Evolutionary conservation across 768 basidiomycete genomes (phyloP), one percentile per base, ranked within the genome.

Genomic region (Russula olivacea): DNA sequence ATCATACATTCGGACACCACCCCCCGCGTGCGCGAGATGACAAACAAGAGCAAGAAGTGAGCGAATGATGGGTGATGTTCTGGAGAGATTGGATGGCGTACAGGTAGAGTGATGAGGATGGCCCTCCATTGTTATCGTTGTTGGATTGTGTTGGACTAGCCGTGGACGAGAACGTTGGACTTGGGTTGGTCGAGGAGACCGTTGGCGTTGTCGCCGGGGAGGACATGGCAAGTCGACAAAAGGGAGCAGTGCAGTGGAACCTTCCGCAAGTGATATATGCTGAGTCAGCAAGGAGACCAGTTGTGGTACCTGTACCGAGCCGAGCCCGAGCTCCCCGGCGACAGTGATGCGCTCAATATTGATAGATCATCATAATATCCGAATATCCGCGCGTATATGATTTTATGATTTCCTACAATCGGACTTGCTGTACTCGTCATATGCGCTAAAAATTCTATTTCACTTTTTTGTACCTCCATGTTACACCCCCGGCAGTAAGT

Each of bases 51-150:
- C 30, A 7, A 30, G 2, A 30, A 6, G 3, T 30, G 32, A 32
- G 32, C 32, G 9, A 32, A 32, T 32, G 32, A 9, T 32, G 19
- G 28, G 69, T 55, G 2, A 4, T 2, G 2, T 10, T 7, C 8
- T 11, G n/a, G 10, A 21, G 19, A 15, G 21, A 23, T 12, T 10
- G 19, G 7, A 30, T 7, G 30, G 30, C 69, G 58, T 43, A 69
- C 69, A 70, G 38, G 51, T 70, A 70, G 12, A 70, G 58, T 0
- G 69, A 70, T 10, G 69, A 70, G 9, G 69, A 70, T 7, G 55
- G 66, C 1, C 58, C 64, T 9, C 58, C 53, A 23, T 59, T 45
- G 30, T 15, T 11, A 19, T 12, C n/a, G 28, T n/a, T 23, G 36
- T 45, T 43, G 5, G 51, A 9, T 11, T 28, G 55, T 23, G 65